These are phyloP conservation scores for Cyphellophora europaea DNA, from an alignment of 2,329 filamentous ascomycete species.

Conservation along the genomic window DNA sequence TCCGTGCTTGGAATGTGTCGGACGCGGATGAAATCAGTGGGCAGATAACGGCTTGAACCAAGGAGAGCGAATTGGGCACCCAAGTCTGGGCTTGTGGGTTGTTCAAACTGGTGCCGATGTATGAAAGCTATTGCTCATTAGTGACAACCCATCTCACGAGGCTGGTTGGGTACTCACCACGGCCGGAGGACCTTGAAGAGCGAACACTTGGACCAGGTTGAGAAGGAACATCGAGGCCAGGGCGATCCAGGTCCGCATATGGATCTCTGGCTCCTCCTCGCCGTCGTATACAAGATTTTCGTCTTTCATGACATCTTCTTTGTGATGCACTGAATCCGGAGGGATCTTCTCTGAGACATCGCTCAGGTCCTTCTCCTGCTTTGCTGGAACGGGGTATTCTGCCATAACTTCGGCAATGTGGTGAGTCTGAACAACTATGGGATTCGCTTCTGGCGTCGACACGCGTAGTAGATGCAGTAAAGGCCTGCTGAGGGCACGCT, in stretches of 20 bases:
- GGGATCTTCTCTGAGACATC: no score
- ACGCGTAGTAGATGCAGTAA: no score
- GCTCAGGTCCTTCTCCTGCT: no score
- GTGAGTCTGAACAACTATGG: no score
- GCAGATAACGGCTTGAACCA: constrained; percentile 15
- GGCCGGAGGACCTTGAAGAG: constrained; percentile 13
- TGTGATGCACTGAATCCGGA: no score
- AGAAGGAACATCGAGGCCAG: constrained; percentile 14
- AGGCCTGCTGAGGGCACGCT: no score
- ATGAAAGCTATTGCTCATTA: constrained; percentile 6
- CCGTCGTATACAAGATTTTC: no score
- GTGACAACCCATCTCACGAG: background rate
- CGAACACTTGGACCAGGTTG: constrained; percentile 12
- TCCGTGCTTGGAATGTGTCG: constrained; percentile 16
- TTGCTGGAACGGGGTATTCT: no score
- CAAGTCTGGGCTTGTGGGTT: constrained; percentile 11
- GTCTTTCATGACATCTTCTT: no score
- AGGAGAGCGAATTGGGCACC: constrained; percentile 14
- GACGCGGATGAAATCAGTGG: constrained; percentile 13
- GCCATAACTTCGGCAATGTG: no score
- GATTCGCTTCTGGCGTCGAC: no score
- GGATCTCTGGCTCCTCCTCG: constrained; percentile 15
- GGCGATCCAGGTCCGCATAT: constrained; percentile 13
- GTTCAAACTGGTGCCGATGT: constrained; percentile 10
- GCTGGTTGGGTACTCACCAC: constrained; percentile 9